Conservation (phyloP, 2,329 filamentous ascomycete genomes). For the Fusarium sterilihyphosum region DNA sequence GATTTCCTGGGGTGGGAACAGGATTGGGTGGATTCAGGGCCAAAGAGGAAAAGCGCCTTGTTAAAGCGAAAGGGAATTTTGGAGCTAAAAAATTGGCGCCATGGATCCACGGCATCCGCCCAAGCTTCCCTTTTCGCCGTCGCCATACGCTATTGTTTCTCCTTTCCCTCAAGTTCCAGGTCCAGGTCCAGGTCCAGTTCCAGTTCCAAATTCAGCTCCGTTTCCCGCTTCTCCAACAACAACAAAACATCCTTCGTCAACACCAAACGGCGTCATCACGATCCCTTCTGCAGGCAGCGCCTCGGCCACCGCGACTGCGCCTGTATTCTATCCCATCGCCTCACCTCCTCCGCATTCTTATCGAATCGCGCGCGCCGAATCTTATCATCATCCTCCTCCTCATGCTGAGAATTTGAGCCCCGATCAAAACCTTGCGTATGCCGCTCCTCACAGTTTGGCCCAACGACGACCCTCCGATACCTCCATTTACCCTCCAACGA, state of each 20-base stretch:
- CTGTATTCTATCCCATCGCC: conserved; percentile 5
- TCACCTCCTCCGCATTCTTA: conserved; percentile 20
- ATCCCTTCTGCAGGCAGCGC: conserved; percentile 21
- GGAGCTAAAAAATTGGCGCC: conserved; percentile 50
- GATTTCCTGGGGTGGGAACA: conserved; percentile 44
- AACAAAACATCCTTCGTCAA: conserved; percentile 27
- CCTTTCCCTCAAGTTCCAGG: conserved; percentile 39
- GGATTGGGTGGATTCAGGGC: conserved; percentile 21
- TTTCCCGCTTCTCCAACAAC: conserved; percentile 31
- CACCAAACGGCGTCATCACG: conserved; percentile 18
- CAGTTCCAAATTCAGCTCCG: conserved; percentile 6
- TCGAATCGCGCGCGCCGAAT: conserved; percentile 32
- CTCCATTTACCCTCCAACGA: conserved; percentile 51
- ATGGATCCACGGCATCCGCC: conserved; percentile 47
- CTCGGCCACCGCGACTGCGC: conserved; percentile 22
- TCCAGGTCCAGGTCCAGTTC: neutral
- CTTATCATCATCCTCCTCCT: conserved; percentile 29
- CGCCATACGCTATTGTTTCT: conserved; percentile 45
- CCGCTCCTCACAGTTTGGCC: conserved; percentile 42
- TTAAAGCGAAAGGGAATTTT: conserved; percentile 42
- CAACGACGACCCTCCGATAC: conserved; percentile 56
- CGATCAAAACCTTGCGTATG: conserved; percentile 45
- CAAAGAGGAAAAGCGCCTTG: neutral
- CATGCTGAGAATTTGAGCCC: conserved; percentile 37
- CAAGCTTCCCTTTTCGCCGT: conserved; percentile 48